phyloP scores from a whole-genome alignment of 257 asterid genomes.

The Nyctanthes arbortristis region DNA sequence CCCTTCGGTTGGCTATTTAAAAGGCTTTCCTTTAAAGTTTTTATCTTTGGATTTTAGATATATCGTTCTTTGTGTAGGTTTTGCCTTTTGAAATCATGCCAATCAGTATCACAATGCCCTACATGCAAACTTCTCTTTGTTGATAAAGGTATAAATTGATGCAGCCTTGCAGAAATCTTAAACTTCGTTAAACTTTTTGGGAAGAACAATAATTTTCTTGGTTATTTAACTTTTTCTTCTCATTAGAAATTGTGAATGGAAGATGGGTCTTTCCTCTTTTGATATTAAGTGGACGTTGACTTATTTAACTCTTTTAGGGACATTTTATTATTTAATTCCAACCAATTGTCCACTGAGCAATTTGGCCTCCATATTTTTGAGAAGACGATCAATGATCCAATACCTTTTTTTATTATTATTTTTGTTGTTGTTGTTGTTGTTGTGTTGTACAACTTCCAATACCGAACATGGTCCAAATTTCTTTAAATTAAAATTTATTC shows the following conservation, averaged over 20 bases:
- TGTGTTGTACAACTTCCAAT: neutral
- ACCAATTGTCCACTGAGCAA: neutral
- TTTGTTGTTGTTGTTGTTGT: no score
- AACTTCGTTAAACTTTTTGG: neutral
- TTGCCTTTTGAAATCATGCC: constrained; percentile 42
- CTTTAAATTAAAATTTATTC: neutral
- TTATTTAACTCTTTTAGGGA: neutral
- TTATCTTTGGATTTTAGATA: no score
- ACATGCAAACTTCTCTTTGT: constrained; percentile 53
- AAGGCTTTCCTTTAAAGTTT: no score
- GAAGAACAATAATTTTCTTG: no score
- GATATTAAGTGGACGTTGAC: neutral
- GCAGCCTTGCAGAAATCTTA: neutral
- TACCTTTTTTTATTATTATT: neutral
- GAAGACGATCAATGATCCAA: neutral
- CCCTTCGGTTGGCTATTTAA: neutral
- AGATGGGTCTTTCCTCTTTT: neutral
- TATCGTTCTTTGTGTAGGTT: constrained; percentile 44
- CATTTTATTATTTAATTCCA: neutral
- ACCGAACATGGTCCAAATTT: neutral
- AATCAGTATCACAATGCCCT: constrained; percentile 54
- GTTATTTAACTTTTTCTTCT: neutral
- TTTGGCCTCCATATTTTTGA: neutral
- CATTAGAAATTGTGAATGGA: neutral
- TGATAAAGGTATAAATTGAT: constrained; percentile 45